Evolutionary conservation across 495 filamentous ascomycete genomes (phyloP).

Genomic region (Terfezia claveryi): DNA sequence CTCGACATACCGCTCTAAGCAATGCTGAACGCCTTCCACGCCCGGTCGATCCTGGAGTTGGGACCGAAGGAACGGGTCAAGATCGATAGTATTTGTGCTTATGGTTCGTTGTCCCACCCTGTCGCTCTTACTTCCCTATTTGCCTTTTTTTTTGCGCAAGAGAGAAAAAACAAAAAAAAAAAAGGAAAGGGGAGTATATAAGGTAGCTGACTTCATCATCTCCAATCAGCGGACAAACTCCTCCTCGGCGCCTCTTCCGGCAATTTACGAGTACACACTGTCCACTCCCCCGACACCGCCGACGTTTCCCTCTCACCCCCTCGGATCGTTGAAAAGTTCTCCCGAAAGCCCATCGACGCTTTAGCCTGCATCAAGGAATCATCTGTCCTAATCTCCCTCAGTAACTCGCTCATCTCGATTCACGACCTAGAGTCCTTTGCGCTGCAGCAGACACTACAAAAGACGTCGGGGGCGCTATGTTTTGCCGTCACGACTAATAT

Average conservation of each 20-base stretch:
- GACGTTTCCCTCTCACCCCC: conserved; percentile 51
- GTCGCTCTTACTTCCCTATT: not conserved
- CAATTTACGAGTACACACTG: conserved; percentile 68
- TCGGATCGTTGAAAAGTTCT: conserved; percentile 85
- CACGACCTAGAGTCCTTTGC: conserved; percentile 73
- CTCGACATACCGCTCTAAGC: conserved; percentile 9
- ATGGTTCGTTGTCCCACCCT: conserved; percentile 32
- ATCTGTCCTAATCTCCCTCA: conserved; percentile 68
- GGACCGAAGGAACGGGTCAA: conserved; percentile 80
- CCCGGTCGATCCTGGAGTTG: conserved; percentile 89
- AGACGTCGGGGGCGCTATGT: conserved; percentile 66
- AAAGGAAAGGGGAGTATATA: not conserved
- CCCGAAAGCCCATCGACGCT: conserved; percentile 67
- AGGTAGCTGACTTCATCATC: conserved; percentile 3
- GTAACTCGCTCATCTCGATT: conserved; percentile 65
- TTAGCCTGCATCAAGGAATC: conserved; percentile 89
- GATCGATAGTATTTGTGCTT: conserved; percentile 83
- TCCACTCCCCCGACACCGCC: conserved; percentile 33
- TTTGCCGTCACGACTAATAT: conserved; percentile 93
- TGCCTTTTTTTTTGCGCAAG: too few relatives aligned
- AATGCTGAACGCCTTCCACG: conserved; percentile 97
- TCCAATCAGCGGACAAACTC: conserved; percentile 51
- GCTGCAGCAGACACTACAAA: conserved; percentile 51
- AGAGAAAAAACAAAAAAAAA: too few relatives aligned
- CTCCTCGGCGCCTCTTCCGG: conserved; percentile 82